Evolutionary conservation across 2,329 filamentous ascomycete species (phyloP).

Genomic region (Ophiostoma triangulosporum): DNA sequence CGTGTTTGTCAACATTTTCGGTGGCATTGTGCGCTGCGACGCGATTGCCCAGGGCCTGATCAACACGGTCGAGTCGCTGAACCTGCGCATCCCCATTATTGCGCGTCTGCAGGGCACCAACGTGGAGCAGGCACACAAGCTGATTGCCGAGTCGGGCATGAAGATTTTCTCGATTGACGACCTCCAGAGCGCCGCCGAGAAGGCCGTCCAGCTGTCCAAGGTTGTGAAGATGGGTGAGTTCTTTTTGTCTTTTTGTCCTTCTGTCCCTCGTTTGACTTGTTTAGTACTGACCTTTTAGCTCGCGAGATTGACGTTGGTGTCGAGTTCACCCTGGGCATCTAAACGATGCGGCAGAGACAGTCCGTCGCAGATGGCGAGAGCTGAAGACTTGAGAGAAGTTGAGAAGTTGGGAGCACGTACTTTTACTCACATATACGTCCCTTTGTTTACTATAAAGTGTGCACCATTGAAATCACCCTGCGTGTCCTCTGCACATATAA

Average conservation of each 20-base stretch:
- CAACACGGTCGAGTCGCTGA: conserved; percentile 85
- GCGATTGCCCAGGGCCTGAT: conserved; percentile 94
- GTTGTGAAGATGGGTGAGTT: conserved; percentile 90
- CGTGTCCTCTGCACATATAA: too few relatives aligned
- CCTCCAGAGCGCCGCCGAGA: conserved; percentile 92
- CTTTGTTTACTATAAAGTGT: neutral
- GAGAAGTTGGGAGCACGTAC: neutral
- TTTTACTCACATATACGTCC: neutral
- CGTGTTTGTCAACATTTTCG: conserved; percentile 99
- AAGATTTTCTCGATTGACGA: conserved; percentile 99
- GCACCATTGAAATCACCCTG: too few relatives aligned
- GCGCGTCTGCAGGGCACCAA: conserved; percentile 97
- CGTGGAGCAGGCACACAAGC: conserved; percentile 84
- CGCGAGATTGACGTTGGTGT: conserved; percentile 96
- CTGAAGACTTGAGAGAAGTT: neutral
- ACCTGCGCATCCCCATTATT: conserved; percentile 93
- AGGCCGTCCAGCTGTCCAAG: conserved; percentile 97
- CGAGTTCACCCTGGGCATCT: conserved; percentile 90
- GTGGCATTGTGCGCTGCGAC: conserved; percentile 95
- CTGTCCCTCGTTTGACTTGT: neutral
- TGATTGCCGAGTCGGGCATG: conserved; percentile 90
- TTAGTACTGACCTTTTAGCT: conserved; percentile 32
- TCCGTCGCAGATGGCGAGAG: neutral
- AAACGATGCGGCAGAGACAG: too few relatives aligned
- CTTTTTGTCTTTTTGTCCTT: neutral